phyloP scores from a whole-genome alignment of 2,329 filamentous ascomycete species.

The Verticillium albo-atrum region DNA sequence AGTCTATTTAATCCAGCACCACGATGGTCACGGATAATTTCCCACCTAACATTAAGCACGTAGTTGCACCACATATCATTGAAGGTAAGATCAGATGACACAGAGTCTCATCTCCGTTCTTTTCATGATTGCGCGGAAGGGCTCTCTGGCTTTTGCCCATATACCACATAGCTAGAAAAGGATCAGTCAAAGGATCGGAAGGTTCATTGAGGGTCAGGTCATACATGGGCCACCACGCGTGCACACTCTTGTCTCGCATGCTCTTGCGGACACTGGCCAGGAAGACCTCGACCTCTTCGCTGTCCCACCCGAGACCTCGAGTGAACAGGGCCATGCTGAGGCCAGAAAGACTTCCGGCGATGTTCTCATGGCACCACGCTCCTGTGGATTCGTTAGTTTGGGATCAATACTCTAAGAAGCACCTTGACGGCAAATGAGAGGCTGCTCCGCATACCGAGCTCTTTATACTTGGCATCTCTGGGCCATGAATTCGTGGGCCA shows the following conservation, averaged over 20 bases:
- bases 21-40: too few species aligned
- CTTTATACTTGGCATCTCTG: slow-evolving; percentile 42
- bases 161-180: background rate
- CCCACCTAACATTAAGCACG: too few species aligned
- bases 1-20: too few species aligned
- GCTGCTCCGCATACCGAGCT: slow-evolving; percentile 26
- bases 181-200: too few species aligned
- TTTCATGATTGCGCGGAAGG: too few species aligned
- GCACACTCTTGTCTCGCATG: background rate
- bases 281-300: slow-evolving; percentile 1
- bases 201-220: background rate
- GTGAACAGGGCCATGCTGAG: slow-evolving; percentile 17
- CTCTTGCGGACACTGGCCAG: background rate
- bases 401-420: background rate
- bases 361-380: slow-evolving; percentile 24
- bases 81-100: too few species aligned
- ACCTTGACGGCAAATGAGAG: background rate
- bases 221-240: slow-evolving; percentile 3
- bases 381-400: slow-evolving; percentile 20
- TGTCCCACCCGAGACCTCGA: slow-evolving; percentile 2
- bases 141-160: background rate
- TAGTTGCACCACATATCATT: too few species aligned
- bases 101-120: too few species aligned
- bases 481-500: slow-evolving; percentile 50
- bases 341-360: slow-evolving; percentile 25